Evolutionary conservation across 2,329 filamentous ascomycete species (phyloP), one percentile per base, ranked within the genome.

Genomic region (Aschersonia sp.): DNA sequence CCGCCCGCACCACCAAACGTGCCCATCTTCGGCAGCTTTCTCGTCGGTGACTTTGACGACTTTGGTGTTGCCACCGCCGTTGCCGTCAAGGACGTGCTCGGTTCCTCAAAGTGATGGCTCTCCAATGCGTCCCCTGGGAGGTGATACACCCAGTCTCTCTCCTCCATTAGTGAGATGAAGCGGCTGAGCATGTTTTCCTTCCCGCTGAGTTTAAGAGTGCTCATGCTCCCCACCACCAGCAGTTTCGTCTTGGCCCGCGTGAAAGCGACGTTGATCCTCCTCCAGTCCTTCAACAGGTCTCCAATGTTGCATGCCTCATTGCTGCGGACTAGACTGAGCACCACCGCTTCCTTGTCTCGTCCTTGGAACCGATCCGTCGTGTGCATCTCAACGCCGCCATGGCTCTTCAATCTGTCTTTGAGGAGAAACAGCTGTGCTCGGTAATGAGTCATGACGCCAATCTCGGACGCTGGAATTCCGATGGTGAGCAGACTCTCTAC

Each of bases 321-420:
- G 61, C 81, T 90, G 32, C 92, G 78, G 11, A 97, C 92, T 32
- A 94, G 81, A 48, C 80, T 87, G 7, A 98, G 74, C 11, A 98
- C 78, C 1, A 97, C 77, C 3, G 94, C 82, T 59, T 95, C 88
- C 61, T 98, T 98, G 66, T 98, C 92, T 8, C 92, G 79, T 6
- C 92, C 92, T 62, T 98, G 92, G 64, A 95, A 98, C 43, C 90
- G 87, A 65, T 98, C 92, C 4, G 92, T 89, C 0, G 92, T 97
- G 64, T 98, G 88, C 75, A 97, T 88, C 65, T 98, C 92, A 1
- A 98, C 80, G 2, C 77, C 76, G 0, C 71, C 49, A 55, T 72
- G 65, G 41, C 67, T 69, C 32, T 78, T 77, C 35, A 95, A 76
- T 9, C 73, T 73, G 51, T 89, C 79, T 53, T 86, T 85, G 1